These are phyloP conservation scores for Babesia divergens DNA, from an alignment of 169 alveolate genomes.

Conservation along the genomic window DNA sequence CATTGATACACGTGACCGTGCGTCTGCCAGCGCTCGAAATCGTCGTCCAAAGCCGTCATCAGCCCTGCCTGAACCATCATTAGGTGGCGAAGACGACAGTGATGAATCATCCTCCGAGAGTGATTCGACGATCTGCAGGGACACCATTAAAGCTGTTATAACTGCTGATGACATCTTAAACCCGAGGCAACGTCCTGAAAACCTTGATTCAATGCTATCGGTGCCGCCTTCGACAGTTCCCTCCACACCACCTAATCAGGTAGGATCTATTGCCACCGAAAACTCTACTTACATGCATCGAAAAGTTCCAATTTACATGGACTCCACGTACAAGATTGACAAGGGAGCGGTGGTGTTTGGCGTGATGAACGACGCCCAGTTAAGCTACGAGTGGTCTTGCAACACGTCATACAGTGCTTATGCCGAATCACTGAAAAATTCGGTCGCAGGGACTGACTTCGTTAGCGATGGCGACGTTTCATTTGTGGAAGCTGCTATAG, in stretches of 20 bases:
- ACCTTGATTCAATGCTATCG: neutral
- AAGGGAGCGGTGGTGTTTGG: slow-evolving; percentile 45
- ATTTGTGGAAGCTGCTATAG: neutral
- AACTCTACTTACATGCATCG: neutral
- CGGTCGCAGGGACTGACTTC: neutral
- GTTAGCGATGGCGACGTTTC: neutral
- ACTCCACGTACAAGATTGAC: slow-evolving; percentile 28
- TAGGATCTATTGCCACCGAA: neutral
- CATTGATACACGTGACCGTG: slow-evolving; percentile 10
- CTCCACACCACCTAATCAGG: neutral
- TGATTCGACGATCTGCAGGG: neutral
- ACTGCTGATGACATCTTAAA: slow-evolving; percentile 24
- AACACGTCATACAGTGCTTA: slow-evolving; percentile 20
- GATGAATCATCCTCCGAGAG: slow-evolving; percentile 11
- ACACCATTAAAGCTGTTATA: neutral
- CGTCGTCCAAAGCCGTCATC: neutral
- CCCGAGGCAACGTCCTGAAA: slow-evolving; percentile 9
- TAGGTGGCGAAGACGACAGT: slow-evolving; percentile 1
- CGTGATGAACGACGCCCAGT: slow-evolving; percentile 21
- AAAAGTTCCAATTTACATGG: slow-evolving; percentile 33
- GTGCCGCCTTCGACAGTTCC: neutral
- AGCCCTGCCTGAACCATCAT: neutral
- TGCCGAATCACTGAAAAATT: neutral
- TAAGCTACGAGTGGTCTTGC: slow-evolving; percentile 45
- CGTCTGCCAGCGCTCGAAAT: neutral